Evolutionary conservation across 805 yeast genomes (phyloP).

Genomic region (Candida taoyuanica): DNA sequence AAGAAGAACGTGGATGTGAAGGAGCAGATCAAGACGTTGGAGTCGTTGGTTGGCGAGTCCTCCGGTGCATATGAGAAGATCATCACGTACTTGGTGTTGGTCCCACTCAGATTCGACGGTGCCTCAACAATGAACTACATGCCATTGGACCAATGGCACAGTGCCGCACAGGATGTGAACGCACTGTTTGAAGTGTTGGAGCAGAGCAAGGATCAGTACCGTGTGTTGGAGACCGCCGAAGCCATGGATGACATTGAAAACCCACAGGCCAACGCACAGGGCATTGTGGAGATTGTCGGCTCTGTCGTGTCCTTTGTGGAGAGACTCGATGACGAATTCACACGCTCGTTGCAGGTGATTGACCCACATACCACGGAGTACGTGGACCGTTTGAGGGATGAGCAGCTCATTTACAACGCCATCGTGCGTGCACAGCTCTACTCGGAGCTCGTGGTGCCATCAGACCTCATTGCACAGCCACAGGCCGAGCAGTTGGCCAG

Average conservation of each 20-base stretch:
- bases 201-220: slow-evolving; percentile 48
- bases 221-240: slow-evolving; percentile 71
- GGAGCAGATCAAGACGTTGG: slow-evolving; percentile 73
- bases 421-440: slow-evolving; percentile 84
- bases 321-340: slow-evolving; percentile 92
- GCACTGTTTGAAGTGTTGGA: slow-evolving; percentile 67
- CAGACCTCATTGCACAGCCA: slow-evolving; percentile 26
- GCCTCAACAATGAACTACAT: slow-evolving; percentile 61
- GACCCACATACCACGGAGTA: slow-evolving; percentile 97
- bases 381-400: slow-evolving; percentile 85
- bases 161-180: slow-evolving; percentile 57
- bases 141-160: slow-evolving; percentile 79
- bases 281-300: slow-evolving; percentile 74
- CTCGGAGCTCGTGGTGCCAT: slow-evolving; percentile 59
- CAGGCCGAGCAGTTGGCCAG: slow-evolving; percentile 58
- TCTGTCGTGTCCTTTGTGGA: slow-evolving; percentile 83
- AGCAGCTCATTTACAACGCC: slow-evolving; percentile 66
- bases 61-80: slow-evolving; percentile 71
- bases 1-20: slow-evolving; percentile 83
- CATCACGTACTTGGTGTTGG: slow-evolving; percentile 69
- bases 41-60: slow-evolving; percentile 46
- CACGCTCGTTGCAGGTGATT: slow-evolving; percentile 76
- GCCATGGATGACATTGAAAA: slow-evolving; percentile 71
- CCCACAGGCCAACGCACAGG: slow-evolving; percentile 58
- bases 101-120: slow-evolving; percentile 85